Evolutionary conservation across 148 eudicot genomes (phyloP).

Genomic region (Dianthus caryophyllus): DNA sequence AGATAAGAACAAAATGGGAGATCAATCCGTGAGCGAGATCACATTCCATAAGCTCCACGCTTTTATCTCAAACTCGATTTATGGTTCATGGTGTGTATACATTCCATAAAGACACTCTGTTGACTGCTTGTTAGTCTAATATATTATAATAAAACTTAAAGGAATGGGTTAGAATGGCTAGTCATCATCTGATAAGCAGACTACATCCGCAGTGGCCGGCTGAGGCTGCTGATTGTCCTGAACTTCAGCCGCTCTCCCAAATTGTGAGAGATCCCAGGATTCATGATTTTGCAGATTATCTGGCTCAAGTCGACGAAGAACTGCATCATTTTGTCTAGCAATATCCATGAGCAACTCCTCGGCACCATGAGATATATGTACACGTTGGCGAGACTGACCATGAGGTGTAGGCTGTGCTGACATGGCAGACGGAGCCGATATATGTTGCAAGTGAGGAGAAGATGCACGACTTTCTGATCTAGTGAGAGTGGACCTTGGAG

Average conservation of each 20-base stretch:
- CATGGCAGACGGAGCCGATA: constrained; percentile 24
- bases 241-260: constrained; percentile 18
- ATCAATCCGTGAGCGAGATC: no score
- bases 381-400: constrained; percentile 18
- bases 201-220: constrained; percentile 30
- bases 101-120: constrained; percentile 4
- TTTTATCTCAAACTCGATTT: no score
- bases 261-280: constrained; percentile 27
- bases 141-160: not conserved
- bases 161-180: constrained; percentile 7
- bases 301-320: constrained; percentile 5
- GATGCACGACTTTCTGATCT: constrained; percentile 39
- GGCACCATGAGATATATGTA: constrained; percentile 13
- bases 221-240: constrained; percentile 4
- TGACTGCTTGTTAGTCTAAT: not conserved
- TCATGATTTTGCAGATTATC: constrained; percentile 20
- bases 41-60: no score
- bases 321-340: constrained; percentile 19
- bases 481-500: constrained; percentile 33
- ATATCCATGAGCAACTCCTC: constrained; percentile 24
- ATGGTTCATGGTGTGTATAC: not conserved
- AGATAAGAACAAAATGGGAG: no score
- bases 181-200: constrained; percentile 69
- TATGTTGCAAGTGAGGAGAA: constrained; percentile 50
- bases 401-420: constrained; percentile 19